Conservation (phyloP, 768 basidiomycete species). For the Terana coerulea region DNA sequence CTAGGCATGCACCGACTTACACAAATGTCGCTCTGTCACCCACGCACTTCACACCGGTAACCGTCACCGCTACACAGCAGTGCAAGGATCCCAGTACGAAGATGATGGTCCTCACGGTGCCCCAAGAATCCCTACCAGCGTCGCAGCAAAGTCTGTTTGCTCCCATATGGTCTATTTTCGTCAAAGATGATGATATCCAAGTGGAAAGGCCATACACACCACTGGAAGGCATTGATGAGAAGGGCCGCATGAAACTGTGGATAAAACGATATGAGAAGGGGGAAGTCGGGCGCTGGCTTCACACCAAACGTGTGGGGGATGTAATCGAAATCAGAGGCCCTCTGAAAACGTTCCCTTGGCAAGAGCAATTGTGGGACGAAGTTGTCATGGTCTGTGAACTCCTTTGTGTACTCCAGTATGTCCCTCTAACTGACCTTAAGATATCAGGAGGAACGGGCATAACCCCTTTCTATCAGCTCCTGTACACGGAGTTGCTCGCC, state of each 20-base stretch:
- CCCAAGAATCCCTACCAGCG: conserved; percentile 31
- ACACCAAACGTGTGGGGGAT: conserved; percentile 64
- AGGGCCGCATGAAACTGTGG: conserved; percentile 74
- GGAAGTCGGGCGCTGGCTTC: conserved; percentile 82
- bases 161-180: conserved; percentile 71
- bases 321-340: conserved; percentile 76
- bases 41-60: conserved; percentile 50
- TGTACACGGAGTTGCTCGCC: conserved; percentile 48
- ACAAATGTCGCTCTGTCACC: conserved; percentile 25
- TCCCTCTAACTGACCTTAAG: conserved; percentile 34
- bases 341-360: conserved; percentile 58
- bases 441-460: conserved; percentile 88
- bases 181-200: conserved; percentile 88
- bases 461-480: conserved; percentile 79
- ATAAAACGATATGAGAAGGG: conserved; percentile 75
- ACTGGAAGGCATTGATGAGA: conserved; percentile 60
- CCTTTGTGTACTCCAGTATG: background rate
- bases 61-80: conserved; percentile 47
- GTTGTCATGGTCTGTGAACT: conserved; percentile 60
- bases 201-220: conserved; percentile 87
- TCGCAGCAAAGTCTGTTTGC: conserved; percentile 11
- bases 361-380: conserved; percentile 69
- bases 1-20: conserved; percentile 41
- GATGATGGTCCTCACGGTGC: conserved; percentile 58
- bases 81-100: conserved; percentile 54